These are phyloP conservation scores for Lasiodiplodia theobromae DNA, from an alignment of 2,329 filamentous ascomycete genomes.

Conservation along the genomic window DNA sequence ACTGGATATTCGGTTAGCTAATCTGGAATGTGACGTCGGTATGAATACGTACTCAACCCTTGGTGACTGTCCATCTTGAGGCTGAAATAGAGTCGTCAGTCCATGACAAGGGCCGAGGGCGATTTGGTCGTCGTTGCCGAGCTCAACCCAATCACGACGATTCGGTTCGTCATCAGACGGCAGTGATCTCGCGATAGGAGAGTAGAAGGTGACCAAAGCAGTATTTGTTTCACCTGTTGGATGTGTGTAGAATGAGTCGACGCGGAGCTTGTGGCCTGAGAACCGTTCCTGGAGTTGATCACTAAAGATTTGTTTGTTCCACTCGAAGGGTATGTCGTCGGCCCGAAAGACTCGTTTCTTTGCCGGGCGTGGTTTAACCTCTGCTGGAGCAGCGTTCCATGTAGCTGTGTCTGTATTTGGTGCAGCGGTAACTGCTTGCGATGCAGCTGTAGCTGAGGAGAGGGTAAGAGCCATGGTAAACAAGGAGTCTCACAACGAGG, in stretches of 20 bases:
- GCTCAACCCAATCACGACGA: background rate
- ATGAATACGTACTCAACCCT: background rate
- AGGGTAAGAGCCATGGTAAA: conserved; percentile 2
- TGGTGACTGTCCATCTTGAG: background rate
- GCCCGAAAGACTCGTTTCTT: conserved; percentile 8
- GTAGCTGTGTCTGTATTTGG: background rate
- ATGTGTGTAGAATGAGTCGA: conserved; percentile 4
- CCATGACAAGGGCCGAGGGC: background rate
- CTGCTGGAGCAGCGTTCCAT: background rate
- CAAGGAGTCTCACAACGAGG: background rate
- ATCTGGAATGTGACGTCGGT: background rate
- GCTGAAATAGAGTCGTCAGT: conserved; percentile 7
- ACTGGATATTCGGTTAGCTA: background rate
- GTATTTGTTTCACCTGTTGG: background rate
- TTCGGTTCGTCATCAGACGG: background rate
- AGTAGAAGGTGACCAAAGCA: background rate
- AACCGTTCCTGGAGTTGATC: background rate
- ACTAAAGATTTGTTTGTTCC: background rate
- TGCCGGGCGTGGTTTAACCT: background rate
- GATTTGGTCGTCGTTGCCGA: background rate
- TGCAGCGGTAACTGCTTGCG: too few species aligned
- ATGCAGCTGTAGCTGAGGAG: background rate
- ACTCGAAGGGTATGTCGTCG: background rate
- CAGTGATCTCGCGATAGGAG: background rate
- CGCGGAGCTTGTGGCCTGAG: background rate